Evolutionary conservation across 257 asterid genomes (phyloP).

Genomic region (Penstemon newberryi): DNA sequence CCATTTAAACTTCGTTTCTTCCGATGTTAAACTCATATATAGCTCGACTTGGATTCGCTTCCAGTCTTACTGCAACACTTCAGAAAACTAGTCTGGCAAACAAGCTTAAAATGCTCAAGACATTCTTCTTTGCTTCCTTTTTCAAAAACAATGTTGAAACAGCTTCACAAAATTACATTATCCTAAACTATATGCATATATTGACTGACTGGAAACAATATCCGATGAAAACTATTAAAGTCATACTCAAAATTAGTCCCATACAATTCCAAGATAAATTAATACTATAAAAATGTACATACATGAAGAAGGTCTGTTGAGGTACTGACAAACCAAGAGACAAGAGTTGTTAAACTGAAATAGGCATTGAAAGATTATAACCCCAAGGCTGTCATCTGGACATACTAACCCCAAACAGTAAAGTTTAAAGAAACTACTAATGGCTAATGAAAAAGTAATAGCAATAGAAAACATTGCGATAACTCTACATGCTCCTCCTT

Average conservation of each 20-base stretch:
- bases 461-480: neutral
- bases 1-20: no score
- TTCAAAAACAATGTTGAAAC: no score
- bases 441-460: slow-evolving; percentile 6
- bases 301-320: slow-evolving; percentile 26
- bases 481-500: slow-evolving; percentile 33
- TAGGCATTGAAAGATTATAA: slow-evolving; percentile 2
- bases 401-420: slow-evolving; percentile 11
- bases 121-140: no score
- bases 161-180: no score
- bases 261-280: slow-evolving; percentile 18
- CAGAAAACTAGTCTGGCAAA: no score
- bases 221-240: no score
- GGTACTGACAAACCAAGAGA: slow-evolving; percentile 17
- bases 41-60: no score
- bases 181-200: no score
- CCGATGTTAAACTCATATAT: no score
- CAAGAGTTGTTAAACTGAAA: slow-evolving; percentile 21
- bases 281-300: slow-evolving; percentile 39
- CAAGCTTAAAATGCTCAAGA: no score
- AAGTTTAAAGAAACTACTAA: slow-evolving; percentile 24
- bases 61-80: no score
- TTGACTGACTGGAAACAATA: no score
- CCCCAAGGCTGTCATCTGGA: slow-evolving; percentile 25
- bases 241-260: slow-evolving; percentile 14